phyloP scores from a whole-genome alignment of 2,329 filamentous ascomycete species.

The Colletotrichum sp. region DNA sequence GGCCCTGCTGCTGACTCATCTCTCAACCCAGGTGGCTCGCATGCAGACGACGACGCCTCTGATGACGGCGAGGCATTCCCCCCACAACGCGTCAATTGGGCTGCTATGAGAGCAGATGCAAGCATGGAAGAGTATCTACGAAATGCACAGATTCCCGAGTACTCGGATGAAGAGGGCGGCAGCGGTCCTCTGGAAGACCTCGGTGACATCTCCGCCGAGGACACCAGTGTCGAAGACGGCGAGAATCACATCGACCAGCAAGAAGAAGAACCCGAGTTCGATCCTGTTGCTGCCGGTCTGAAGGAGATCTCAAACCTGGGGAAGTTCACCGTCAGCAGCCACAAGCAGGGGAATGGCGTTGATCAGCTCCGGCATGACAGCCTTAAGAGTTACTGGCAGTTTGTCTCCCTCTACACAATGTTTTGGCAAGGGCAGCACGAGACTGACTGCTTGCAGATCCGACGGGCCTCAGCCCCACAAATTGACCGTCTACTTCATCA shows the following conservation, averaged over 20 bases:
- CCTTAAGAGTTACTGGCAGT: constrained; percentile 80
- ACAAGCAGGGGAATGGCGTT: constrained; percentile 81
- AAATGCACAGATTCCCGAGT: constrained; percentile 14
- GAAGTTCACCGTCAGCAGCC: constrained; percentile 81
- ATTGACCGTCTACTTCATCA: constrained; percentile 85
- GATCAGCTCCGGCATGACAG: constrained; percentile 78
- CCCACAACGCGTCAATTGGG: constrained; percentile 17
- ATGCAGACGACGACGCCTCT: constrained; percentile 11
- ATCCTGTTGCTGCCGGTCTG: constrained; percentile 62
- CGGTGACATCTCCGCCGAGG: constrained; percentile 26
- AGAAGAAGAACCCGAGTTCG: constrained; percentile 46
- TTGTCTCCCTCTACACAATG: constrained; percentile 32
- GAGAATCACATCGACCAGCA: constrained; percentile 27
- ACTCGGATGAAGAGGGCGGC: constrained; percentile 14
- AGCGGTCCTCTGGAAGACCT: constrained; percentile 12
- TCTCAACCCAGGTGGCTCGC: neutral
- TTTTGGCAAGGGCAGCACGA: neutral
- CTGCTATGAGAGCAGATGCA: constrained; percentile 18
- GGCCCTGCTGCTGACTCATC: constrained; percentile 13
- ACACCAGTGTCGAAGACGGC: constrained; percentile 35
- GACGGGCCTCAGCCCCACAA: constrained; percentile 85
- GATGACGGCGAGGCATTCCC: constrained; percentile 18
- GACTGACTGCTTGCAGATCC: constrained; percentile 54
- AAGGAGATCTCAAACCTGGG: constrained; percentile 88
- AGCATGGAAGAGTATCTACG: constrained; percentile 17